Evolutionary conservation across 139 green algal species (phyloP), one percentile per base, ranked within the genome.

Genomic region (Chlorella sorokiniana): DNA sequence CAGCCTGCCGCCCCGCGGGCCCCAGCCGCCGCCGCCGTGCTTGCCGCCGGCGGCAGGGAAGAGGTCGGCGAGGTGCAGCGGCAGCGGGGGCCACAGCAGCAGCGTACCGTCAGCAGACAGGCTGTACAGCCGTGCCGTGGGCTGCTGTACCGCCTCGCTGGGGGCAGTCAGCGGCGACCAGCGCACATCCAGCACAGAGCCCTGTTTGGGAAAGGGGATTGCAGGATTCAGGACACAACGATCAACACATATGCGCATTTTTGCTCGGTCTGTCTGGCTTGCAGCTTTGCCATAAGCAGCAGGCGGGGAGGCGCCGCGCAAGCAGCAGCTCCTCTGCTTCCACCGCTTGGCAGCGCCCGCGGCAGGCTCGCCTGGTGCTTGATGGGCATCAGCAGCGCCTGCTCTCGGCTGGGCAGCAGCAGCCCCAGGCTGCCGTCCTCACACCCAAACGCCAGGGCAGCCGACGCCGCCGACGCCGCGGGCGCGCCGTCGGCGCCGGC

Each of bases 361-460:
- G 3, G 25, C 40, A 40, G 7, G 27, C 68, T n/a, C 23, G 63
- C 71, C 79, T 79, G 71, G 48, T 86, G 83, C 52, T 61, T 81
- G n/a, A 76, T 52, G 18, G 74, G 64, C 61, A 82, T 44, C 77
- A 65, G 76, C 52, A 42, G 63, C n/a, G 54, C 40, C 33, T 70
- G 68, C 67, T 79, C 38, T 27, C 52, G 27, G 41, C 45, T 68
- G 51, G 51, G 33, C 38, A 65, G 37, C 64, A 88, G 35, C 14
- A 88, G 25, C 27, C 83, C 83, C 35, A 88, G 9, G 29, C 70
- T 69, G 3, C 83, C 83, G 41, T 87, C 83, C 68, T 75, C 56
- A 27, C 81, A 88, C 7, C 83, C 83, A 59, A 83, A 88, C 20
- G 68, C 83, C n/a, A 88, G 37, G n/a, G 64, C 40, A 22, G 56